Percentiles rank a stretch among this genome's conserved stretches.
Conservation (phyloP, 768 basidiomycete species). For the Mycena floridula region DNA sequence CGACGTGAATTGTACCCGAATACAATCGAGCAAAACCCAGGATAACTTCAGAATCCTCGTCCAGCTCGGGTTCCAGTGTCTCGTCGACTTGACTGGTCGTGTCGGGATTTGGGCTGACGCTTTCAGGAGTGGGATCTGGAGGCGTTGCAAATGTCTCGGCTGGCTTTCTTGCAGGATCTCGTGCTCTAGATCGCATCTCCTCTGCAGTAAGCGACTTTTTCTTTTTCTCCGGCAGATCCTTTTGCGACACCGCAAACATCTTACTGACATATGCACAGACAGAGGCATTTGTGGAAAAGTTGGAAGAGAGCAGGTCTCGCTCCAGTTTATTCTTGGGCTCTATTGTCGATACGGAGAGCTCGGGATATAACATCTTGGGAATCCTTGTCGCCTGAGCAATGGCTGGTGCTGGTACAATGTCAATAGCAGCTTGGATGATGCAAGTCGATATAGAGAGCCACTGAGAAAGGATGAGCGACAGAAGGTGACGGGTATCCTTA, state of each 20-base stretch:
- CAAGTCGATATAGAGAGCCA: slow-evolving; percentile 95
- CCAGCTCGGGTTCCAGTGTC: slow-evolving; percentile 16
- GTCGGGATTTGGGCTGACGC: slow-evolving; percentile 10
- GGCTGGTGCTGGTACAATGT: slow-evolving; percentile 87
- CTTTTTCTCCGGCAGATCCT: slow-evolving; percentile 84
- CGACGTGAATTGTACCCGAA: slow-evolving; percentile 73
- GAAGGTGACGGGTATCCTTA: slow-evolving; percentile 81
- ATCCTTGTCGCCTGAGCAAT: slow-evolving; percentile 77
- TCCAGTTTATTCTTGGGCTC: slow-evolving; percentile 79
- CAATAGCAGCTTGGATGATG: slow-evolving; percentile 87
- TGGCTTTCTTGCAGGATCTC: slow-evolving; percentile 45
- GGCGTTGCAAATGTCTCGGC: slow-evolving; percentile 21
- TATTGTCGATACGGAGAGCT: slow-evolving; percentile 41
- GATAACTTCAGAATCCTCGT: slow-evolving; percentile 52
- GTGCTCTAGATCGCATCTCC: slow-evolving; percentile 67
- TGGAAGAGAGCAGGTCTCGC: slow-evolving; percentile 70
- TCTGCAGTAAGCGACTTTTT: slow-evolving; percentile 72
- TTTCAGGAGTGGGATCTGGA: slow-evolving; percentile 5
- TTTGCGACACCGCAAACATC: slow-evolving; percentile 88
- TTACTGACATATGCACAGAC: slow-evolving; percentile 92
- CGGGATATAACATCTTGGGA: slow-evolving; percentile 89
- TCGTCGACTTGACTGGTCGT: slow-evolving; percentile 11
- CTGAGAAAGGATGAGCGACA: slow-evolving; percentile 85
- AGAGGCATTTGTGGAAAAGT: slow-evolving; percentile 46
- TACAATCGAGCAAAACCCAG: slow-evolving; percentile 94